phyloP scores from a whole-genome alignment of 1,139 yeast species.

The Blastobotrys illinoisensis region DNA sequence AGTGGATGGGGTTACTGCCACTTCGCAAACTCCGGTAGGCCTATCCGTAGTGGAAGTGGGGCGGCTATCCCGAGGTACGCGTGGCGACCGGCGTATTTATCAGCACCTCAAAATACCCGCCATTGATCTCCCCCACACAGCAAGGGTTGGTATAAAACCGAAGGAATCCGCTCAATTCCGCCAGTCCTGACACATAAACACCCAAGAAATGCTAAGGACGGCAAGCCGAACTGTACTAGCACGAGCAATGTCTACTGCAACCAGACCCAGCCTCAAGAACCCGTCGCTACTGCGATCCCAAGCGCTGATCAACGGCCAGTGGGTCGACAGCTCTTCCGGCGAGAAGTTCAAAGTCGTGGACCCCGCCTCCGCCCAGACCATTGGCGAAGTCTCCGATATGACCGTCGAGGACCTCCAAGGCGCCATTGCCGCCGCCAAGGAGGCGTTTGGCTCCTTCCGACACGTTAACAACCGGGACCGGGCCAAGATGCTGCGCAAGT shows the following conservation, averaged over 20 bases:
- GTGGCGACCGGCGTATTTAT: neutral
- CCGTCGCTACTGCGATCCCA: constrained; percentile 51
- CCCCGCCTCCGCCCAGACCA: constrained; percentile 63
- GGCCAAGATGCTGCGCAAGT: constrained; percentile 55
- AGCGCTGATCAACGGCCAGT: constrained; percentile 66
- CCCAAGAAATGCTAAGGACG: neutral
- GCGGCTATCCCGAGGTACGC: neutral
- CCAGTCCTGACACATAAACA: neutral
- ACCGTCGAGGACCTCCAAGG: constrained; percentile 39
- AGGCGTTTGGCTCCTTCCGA: constrained; percentile 54
- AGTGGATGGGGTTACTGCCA: no score
- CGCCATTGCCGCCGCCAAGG: constrained; percentile 55
- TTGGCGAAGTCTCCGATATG: constrained; percentile 55
- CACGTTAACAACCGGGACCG: constrained; percentile 61
- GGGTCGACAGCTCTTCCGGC: constrained; percentile 49
- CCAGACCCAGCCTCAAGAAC: constrained; percentile 39
- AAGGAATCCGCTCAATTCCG: neutral
- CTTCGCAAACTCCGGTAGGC: neutral
- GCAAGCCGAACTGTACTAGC: neutral
- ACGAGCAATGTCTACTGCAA: constrained; percentile 5
- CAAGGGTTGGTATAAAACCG: neutral
- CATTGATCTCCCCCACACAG: neutral
- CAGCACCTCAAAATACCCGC: neutral
- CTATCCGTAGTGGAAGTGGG: neutral
- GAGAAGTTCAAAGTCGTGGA: constrained; percentile 62